Conservation (phyloP, 352 stramenopile species). For the Phytophthora sansomeana region DNA sequence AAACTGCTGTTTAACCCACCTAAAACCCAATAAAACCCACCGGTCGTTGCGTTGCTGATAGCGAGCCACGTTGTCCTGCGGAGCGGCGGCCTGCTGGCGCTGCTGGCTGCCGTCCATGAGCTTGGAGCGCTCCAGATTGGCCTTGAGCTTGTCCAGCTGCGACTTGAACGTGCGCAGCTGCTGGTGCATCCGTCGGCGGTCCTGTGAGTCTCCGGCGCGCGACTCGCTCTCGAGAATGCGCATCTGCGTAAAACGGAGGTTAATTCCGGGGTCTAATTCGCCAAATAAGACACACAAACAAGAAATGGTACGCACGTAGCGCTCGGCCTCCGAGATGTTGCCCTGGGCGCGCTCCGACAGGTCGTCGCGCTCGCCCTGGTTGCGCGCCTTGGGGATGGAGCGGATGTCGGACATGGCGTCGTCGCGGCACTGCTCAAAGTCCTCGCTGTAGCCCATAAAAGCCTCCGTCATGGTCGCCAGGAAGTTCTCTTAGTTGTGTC, state of each 20-base stretch:
- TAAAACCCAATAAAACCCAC: background rate
- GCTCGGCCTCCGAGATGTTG: slow-evolving; percentile 82
- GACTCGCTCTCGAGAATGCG: slow-evolving; percentile 88
- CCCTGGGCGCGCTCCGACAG: slow-evolving; percentile 59
- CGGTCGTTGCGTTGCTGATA: slow-evolving; percentile 79
- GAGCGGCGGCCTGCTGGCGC: slow-evolving; percentile 49
- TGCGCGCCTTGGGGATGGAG: slow-evolving; percentile 54
- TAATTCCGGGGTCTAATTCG: background rate
- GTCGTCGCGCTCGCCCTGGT: slow-evolving; percentile 51
- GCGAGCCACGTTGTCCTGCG: slow-evolving; percentile 75
- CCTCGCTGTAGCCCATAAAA: slow-evolving; percentile 84
- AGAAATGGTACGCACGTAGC: slow-evolving; percentile 56
- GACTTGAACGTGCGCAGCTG: slow-evolving; percentile 87
- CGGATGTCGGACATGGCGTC: slow-evolving; percentile 80
- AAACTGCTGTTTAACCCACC: background rate
- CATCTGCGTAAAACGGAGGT: slow-evolving; percentile 39
- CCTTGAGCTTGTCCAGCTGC: slow-evolving; percentile 89
- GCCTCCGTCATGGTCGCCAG: slow-evolving; percentile 70
- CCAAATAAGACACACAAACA: background rate
- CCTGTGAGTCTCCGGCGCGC: slow-evolving; percentile 76
- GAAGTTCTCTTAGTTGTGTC: slow-evolving; percentile 1
- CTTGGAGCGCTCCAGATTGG: slow-evolving; percentile 77
- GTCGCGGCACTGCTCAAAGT: slow-evolving; percentile 87
- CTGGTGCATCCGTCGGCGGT: slow-evolving; percentile 86
- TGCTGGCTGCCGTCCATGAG: slow-evolving; percentile 79